Evolutionary conservation across 345 rosid genomes (phyloP).

Genomic region (Arabidopsis arenosa): DNA sequence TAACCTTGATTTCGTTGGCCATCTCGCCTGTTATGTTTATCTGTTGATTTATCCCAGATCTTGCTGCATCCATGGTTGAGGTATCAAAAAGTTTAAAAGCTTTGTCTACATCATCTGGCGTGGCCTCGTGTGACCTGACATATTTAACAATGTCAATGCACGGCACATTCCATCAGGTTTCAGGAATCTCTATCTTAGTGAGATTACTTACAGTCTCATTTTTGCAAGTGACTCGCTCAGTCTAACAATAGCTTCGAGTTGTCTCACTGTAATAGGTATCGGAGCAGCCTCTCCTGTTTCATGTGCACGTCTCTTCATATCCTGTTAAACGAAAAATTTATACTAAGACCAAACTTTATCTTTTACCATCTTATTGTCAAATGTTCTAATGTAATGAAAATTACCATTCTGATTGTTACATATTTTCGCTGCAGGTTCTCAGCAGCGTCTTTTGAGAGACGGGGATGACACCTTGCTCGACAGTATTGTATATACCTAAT

Average conservation of each 20-base stretch:
- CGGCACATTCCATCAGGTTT: not conserved
- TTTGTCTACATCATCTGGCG: conserved; percentile 81
- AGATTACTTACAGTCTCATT: conserved; percentile 83
- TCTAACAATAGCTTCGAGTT: conserved; percentile 91
- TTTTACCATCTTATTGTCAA: conserved; percentile 5
- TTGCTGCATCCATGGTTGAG: conserved; percentile 97
- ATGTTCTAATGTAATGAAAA: conserved; percentile 4
- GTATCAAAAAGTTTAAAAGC: conserved; percentile 88
- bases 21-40: conserved; percentile 77
- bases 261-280: conserved; percentile 92
- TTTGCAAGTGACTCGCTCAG: conserved; percentile 92
- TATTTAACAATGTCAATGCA: conserved; percentile 25
- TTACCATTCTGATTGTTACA: conserved; percentile 88
- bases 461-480: conserved; percentile 81
- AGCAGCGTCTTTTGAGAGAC: conserved; percentile 80
- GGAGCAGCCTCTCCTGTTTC: conserved; percentile 92
- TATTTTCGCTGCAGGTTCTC: conserved; percentile 74
- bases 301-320: conserved; percentile 93
- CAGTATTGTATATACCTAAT: conserved; percentile 86
- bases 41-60: conserved; percentile 92
- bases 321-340: conserved; percentile 47
- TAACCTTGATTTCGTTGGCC: conserved; percentile 83
- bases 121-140: conserved; percentile 79
- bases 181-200: conserved; percentile 12
- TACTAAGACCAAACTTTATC: not conserved